These are phyloP conservation scores for Mycosphaerella sp. DNA, from an alignment of 2,329 filamentous ascomycete species.

Conservation along the genomic window DNA sequence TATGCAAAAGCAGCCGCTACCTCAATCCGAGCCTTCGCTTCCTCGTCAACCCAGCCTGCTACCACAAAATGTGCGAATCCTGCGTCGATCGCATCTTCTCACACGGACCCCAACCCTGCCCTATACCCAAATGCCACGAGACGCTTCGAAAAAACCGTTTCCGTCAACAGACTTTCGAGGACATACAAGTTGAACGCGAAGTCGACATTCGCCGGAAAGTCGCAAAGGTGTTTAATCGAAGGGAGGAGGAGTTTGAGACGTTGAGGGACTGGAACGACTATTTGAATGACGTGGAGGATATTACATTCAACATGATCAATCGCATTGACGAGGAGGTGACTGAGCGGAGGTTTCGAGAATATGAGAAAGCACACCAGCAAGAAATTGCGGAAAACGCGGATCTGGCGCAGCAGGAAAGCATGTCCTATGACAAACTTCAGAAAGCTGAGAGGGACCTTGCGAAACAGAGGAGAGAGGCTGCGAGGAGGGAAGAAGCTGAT, in stretches of 20 bases:
- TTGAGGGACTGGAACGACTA: slow-evolving; percentile 86
- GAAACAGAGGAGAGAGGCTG: slow-evolving; percentile 56
- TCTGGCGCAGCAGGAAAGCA: slow-evolving; percentile 44
- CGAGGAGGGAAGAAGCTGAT: slow-evolving; percentile 62
- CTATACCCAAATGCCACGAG: slow-evolving; percentile 78
- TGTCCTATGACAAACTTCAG: slow-evolving; percentile 43
- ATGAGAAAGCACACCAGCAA: slow-evolving; percentile 65
- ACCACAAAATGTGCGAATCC: slow-evolving; percentile 96
- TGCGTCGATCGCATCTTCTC: slow-evolving; percentile 94
- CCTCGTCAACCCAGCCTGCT: slow-evolving; percentile 96
- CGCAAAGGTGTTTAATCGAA: slow-evolving; percentile 70
- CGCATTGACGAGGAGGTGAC: slow-evolving; percentile 62
- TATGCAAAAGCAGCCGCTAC: slow-evolving; percentile 95
- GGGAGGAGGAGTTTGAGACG: slow-evolving; percentile 84
- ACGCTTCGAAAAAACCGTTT: slow-evolving; percentile 82
- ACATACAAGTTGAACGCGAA: slow-evolving; percentile 82
- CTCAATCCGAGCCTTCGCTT: slow-evolving; percentile 92
- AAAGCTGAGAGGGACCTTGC: slow-evolving; percentile 61
- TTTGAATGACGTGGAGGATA: slow-evolving; percentile 82
- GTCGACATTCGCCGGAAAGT: slow-evolving; percentile 84
- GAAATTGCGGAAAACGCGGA: slow-evolving; percentile 48
- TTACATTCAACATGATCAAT: slow-evolving; percentile 81
- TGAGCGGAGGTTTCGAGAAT: slow-evolving; percentile 56
- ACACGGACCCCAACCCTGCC: slow-evolving; percentile 84
- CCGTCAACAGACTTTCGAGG: slow-evolving; percentile 80